Percentiles rank a stretch among this genome's conserved stretches.
Evolutionary conservation across 2,329 filamentous ascomycete species (phyloP).

Genomic region (Dendryphion nanum): DNA sequence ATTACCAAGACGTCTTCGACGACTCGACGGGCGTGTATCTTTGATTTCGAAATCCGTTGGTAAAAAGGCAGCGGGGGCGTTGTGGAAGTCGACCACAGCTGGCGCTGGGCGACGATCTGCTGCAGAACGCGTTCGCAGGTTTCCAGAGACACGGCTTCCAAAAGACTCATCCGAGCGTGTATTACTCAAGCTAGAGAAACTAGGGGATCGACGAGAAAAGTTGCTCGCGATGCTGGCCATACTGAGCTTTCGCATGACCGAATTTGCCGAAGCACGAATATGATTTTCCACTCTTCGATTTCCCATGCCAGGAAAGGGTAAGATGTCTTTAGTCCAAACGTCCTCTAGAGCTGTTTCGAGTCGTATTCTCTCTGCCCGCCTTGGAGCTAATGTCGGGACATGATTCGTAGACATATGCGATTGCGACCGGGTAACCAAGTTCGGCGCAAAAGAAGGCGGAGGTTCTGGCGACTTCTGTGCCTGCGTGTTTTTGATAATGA

Average conservation of each 20-base stretch:
- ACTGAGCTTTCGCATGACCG: conserved; percentile 84
- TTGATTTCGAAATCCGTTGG: conserved; percentile 49
- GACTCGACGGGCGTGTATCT: conserved; percentile 21
- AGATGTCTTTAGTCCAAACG: conserved; percentile 76
- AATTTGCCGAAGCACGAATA: conserved; percentile 75
- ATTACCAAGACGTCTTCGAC: conserved; percentile 27
- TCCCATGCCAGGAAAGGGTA: conserved; percentile 83
- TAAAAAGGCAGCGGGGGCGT: conserved; percentile 47
- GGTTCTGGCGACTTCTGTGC: conserved; percentile 58
- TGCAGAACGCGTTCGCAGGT: conserved; percentile 20
- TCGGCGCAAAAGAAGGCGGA: conserved; percentile 43
- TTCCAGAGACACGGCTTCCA: conserved; percentile 23
- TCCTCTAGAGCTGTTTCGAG: conserved; percentile 73
- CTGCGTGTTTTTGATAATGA: conserved; percentile 85
- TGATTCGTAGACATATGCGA: conserved; percentile 69
- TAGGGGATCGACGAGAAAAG: conserved; percentile 70
- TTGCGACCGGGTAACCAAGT: conserved; percentile 73
- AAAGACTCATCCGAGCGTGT: conserved; percentile 36
- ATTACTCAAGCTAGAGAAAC: conserved; percentile 47
- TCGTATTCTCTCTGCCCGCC: conserved; percentile 71
- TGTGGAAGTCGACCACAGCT: conserved; percentile 47
- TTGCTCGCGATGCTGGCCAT: conserved; percentile 75
- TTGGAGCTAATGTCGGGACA: conserved; percentile 69
- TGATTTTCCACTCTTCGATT: conserved; percentile 66
- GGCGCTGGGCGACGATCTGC: conserved; percentile 27